Conservation (phyloP, 768 basidiomycete species). For the Hemileccinum rubropunctum region DNA sequence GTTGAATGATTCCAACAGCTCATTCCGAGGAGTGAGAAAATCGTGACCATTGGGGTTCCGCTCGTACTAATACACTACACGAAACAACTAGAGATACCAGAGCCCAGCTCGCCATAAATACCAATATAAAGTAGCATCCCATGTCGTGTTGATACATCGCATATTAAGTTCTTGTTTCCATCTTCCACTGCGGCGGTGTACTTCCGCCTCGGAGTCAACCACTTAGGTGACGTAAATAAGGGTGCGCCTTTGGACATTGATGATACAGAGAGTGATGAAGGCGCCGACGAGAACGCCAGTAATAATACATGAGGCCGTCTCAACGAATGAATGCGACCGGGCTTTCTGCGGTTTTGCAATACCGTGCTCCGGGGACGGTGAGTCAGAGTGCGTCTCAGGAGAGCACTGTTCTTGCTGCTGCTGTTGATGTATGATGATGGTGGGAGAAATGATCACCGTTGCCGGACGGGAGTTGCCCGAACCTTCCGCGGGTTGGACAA, state of each 20-base stretch:
- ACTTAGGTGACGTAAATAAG: conserved; percentile 38
- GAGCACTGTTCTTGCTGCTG: conserved; percentile 15
- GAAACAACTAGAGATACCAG: conserved; percentile 1
- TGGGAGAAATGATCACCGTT: conserved; percentile 24
- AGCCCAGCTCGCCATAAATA: conserved; percentile 22
- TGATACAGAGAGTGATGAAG: conserved; percentile 50
- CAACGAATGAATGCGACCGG: conserved; percentile 25
- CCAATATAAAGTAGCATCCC: conserved; percentile 24
- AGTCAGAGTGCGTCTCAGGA: conserved; percentile 14
- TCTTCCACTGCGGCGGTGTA: background rate
- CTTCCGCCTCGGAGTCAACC: background rate
- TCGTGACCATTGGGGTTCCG: background rate
- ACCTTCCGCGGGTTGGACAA: background rate
- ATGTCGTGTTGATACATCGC: conserved; percentile 21
- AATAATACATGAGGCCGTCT: conserved; percentile 45
- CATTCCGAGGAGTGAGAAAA: background rate
- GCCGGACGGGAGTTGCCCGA: conserved; percentile 7
- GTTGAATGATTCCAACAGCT: background rate
- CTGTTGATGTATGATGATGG: conserved; percentile 26
- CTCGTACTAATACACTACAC: conserved; percentile 1
- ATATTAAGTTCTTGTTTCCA: conserved; percentile 5
- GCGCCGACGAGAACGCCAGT: conserved; percentile 62
- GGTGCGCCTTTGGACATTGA: conserved; percentile 47
- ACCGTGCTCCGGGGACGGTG: conserved; percentile 3
- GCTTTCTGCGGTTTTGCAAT: conserved; percentile 14